Base-by-base conservation (phyloP, 2,329 filamentous ascomycete genomes). In the Calonectria naviculata region DNA sequence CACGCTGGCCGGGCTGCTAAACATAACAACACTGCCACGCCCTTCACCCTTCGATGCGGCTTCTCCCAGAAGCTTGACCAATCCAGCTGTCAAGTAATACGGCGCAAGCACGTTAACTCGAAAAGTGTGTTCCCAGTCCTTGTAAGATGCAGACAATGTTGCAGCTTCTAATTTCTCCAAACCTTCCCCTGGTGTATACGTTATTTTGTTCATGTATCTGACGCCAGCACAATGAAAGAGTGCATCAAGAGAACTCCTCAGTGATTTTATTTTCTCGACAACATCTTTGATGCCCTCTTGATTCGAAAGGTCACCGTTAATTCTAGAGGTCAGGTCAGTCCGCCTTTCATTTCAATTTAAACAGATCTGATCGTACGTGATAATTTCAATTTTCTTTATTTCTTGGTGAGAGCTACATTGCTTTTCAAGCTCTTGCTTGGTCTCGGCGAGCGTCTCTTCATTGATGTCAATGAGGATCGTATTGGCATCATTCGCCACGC, bases 1-100 rank as follows among this genome's bases (percentile, higher is more conserved):
- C 24, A 62, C 58, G 7, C 58, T 62, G 19, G 58, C 58, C 19
- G 58, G 58, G 26, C 58, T 62, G 58, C 58, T 62, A n/a, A 62
- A 62, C 38, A 62, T 31, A 3, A 62, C 41, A 46, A 62, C 58
- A 8, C 38, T 31, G 9, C 58, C 58, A 7, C 58, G 36, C 12
- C 58, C 58, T 21, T 62, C 58, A 9, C 58, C 58, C 19, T 62
- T 26, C n/a, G 58, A 9, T 9, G 58, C 41, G 5, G 58, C 58
- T 17, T 28, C 28, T 21, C 58, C 58, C 1, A 62, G 19, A 46
- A 46, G 58, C 15, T 21, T 62, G 13, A 62, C 38, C 17, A 62
- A 9, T 17, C 58, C 58, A 5, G 58, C 58, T 9, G 58, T 62
- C 17, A 62, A 21, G 28, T 62, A 62, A 21, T 62, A 62, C 15